A percentile compares a stretch with the other conserved stretches of the same genome.
phyloP scores from a whole-genome alignment of 2,329 filamentous ascomycete species.

The Aspergillus aculeatinus region DNA sequence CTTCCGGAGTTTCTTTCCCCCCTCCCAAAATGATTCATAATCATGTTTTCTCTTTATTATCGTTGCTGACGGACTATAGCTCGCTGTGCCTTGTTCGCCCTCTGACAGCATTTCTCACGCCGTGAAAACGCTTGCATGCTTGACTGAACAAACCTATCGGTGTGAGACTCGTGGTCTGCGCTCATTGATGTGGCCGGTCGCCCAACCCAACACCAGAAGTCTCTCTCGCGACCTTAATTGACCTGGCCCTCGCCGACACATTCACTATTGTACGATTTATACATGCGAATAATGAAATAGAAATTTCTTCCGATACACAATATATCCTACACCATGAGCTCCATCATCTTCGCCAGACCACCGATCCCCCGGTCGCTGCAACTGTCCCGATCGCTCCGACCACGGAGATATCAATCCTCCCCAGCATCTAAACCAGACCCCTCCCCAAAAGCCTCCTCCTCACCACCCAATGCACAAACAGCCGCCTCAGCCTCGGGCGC shows the following conservation, averaged over 20 bases:
- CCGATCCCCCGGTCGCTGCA: slow-evolving; percentile 9
- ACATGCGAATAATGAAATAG: not conserved
- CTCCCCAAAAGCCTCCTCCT: slow-evolving; percentile 7
- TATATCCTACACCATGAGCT: slow-evolving; percentile 14
- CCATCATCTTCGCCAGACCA: slow-evolving; percentile 14
- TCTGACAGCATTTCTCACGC: not conserved
- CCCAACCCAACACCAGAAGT: not conserved
- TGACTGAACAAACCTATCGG: not conserved
- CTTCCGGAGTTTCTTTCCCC: not conserved
- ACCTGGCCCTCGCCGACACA: not conserved
- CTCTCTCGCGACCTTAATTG: not conserved
- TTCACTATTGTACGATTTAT: not conserved
- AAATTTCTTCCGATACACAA: not conserved
- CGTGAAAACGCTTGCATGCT: not conserved
- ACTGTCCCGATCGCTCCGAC: slow-evolving; percentile 10
- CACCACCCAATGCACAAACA: slow-evolving; percentile 15
- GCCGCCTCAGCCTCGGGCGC: slow-evolving; percentile 17
- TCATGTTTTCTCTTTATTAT: not conserved
- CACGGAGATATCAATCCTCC: slow-evolving; percentile 16
- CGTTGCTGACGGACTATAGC: not conserved
- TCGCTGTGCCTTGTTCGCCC: not conserved
- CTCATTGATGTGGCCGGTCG: not conserved
- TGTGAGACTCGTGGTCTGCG: not conserved
- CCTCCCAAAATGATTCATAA: not conserved
- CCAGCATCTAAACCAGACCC: slow-evolving; percentile 10